A percentile compares a stretch with the other conserved stretches of the same genome.
Conservation (phyloP, 352 stramenopile species). For the Phytophthora hibernalis region DNA sequence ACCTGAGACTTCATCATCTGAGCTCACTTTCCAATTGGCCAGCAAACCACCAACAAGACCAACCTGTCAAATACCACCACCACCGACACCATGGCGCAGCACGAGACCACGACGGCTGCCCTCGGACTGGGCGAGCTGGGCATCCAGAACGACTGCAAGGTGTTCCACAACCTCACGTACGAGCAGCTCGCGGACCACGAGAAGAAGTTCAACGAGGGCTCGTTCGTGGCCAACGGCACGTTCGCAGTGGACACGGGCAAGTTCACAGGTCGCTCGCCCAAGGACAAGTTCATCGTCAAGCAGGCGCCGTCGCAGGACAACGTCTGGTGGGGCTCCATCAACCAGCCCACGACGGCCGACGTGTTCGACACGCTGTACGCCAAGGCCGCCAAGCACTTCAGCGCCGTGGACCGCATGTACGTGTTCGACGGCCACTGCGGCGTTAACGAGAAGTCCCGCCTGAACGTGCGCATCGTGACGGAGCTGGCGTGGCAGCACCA, state of each 20-base stretch:
- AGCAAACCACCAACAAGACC: neutral
- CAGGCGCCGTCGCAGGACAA: constrained; percentile 93
- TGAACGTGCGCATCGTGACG: constrained; percentile 97
- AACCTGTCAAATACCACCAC: neutral
- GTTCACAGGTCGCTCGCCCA: constrained; percentile 98
- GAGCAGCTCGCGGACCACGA: constrained; percentile 96
- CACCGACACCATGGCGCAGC: constrained; percentile 45
- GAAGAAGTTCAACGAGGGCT: constrained; percentile 93
- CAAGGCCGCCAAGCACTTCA: constrained; percentile 95
- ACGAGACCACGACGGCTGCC: constrained; percentile 66
- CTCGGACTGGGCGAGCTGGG: constrained; percentile 86
- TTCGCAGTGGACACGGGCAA: constrained; percentile 98
- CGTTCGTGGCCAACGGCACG: constrained; percentile 91
- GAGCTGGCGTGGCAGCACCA: constrained; percentile 98
- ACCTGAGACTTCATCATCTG: no score
- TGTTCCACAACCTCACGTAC: constrained; percentile 97
- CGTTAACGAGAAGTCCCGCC: constrained; percentile 91
- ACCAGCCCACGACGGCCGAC: constrained; percentile 93
- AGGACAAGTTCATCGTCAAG: constrained; percentile 99
- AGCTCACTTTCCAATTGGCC: constrained; percentile 6
- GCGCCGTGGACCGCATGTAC: constrained; percentile 93
- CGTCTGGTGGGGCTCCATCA: constrained; percentile 98
- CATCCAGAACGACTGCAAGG: constrained; percentile 89
- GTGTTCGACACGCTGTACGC: constrained; percentile 97
- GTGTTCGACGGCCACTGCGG: constrained; percentile 97